These are phyloP conservation scores for Byssothecium circinans DNA, from an alignment of 2,329 filamentous ascomycete genomes.

Conservation along the genomic window DNA sequence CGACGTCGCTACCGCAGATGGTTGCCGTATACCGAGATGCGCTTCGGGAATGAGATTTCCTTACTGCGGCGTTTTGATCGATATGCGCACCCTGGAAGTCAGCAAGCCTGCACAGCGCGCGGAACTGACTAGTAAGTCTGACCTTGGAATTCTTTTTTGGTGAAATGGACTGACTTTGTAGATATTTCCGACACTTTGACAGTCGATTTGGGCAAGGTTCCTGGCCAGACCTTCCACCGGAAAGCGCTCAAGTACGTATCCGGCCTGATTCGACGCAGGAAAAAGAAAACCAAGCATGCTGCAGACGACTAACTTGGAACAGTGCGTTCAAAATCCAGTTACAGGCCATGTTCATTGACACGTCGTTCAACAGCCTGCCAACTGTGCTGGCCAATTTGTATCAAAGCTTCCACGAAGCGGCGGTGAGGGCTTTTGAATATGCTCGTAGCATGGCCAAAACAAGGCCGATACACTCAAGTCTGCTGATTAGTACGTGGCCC, in stretches of 20 bases:
- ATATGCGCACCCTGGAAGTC: conserved; percentile 74
- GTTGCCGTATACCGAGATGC: conserved; percentile 40
- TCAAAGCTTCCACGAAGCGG: conserved; percentile 74
- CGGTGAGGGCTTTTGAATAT: conserved; percentile 70
- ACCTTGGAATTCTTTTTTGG: conserved; percentile 1
- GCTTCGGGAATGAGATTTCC: conserved; percentile 65
- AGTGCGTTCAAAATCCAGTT: conserved; percentile 80
- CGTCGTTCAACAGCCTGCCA: conserved; percentile 68
- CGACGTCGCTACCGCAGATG: conserved; percentile 61
- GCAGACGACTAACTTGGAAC: conserved; percentile 20
- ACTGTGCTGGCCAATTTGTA: conserved; percentile 76
- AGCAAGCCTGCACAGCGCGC: conserved; percentile 65
- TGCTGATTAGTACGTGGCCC: conserved; percentile 61
- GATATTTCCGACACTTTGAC: conserved; percentile 73
- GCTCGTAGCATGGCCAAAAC: conserved; percentile 59
- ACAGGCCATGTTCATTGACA: conserved; percentile 81
- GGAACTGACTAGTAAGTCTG: conserved; percentile 53
- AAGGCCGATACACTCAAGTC: conserved; percentile 58
- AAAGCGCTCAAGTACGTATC: conserved; percentile 69
- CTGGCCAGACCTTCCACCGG: conserved; percentile 76
- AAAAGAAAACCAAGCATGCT: conserved; percentile 3
- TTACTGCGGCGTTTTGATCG: conserved; percentile 81
- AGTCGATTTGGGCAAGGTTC: conserved; percentile 70
- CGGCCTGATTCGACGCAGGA: not conserved
- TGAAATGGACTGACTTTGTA: conserved; percentile 24